Evolutionary conservation across 148 eudicot species (phyloP).

Genomic region (Beta vulgaris): DNA sequence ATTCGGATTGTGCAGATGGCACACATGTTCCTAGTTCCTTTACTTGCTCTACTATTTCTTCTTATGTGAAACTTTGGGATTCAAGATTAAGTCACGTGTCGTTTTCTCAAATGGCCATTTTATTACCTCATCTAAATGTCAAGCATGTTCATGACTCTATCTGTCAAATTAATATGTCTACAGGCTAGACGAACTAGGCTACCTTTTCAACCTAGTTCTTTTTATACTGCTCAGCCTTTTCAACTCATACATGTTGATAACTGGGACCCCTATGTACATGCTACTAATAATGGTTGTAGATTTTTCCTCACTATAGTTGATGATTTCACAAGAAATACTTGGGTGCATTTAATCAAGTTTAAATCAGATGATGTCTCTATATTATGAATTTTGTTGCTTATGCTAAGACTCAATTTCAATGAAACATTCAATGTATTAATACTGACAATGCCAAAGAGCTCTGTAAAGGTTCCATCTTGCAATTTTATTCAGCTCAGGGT

Average conservation of each 20-base stretch:
- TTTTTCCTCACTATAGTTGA: slow-evolving; percentile 1
- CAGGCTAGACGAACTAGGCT: neutral
- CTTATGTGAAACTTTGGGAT: too few relatives aligned
- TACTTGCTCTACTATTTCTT: too few relatives aligned
- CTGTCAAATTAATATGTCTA: neutral
- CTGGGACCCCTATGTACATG: neutral
- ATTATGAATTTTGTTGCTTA: neutral
- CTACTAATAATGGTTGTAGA: neutral
- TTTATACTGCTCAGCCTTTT: neutral
- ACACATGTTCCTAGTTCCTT: too few relatives aligned
- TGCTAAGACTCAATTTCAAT: neutral
- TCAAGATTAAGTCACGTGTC: neutral
- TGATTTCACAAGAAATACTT: slow-evolving; percentile 3
- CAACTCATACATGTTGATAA: neutral
- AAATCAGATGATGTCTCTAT: neutral
- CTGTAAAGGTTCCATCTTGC: too few relatives aligned
- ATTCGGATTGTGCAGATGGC: too few relatives aligned
- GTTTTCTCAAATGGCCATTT: neutral
- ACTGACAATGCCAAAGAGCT: neutral
- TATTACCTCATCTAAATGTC: neutral
- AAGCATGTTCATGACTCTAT: neutral
- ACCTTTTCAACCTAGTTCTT: neutral
- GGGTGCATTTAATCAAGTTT: neutral
- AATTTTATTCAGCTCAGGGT: neutral
- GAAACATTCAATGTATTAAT: neutral